Evolutionary conservation across 352 stramenopile genomes (phyloP), one percentile per base, ranked within the genome.

Genomic region (Phytophthora hibernalis): DNA sequence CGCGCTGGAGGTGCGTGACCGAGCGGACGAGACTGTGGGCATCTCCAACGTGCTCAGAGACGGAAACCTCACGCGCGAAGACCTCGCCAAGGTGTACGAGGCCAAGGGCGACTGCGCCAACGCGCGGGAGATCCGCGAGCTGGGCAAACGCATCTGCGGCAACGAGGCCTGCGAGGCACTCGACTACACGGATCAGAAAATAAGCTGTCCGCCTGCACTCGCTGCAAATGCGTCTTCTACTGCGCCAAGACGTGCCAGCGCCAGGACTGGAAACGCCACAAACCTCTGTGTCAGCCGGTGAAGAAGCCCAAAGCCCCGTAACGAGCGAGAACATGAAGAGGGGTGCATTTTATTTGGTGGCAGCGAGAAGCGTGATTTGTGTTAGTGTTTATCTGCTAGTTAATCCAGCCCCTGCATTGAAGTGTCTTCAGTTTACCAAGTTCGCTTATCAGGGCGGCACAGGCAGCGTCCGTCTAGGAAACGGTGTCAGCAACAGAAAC

Each of bases 211-310:
- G 70, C 51, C 10, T 93, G 84, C 26, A 73, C 62, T n/a, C 82
- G 77, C 37, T 93, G 84, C 67, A 87, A 82, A 50, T 83, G 80
- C 58, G 77, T 91, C 11, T 89, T 85, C 51, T 93, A 93, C 64
- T 93, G 84, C 52, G 56, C 68, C 54, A 89, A 89, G 53, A 58
- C 62, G 20, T 93, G 84, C 30, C 82, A 93, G 58, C 72, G 74
- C 33, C 62, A 77, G 42, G 80, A 93, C 73, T 93, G 84, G 84
- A 88, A 89, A 22, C 82, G 80, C 52, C 83, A 89, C 71, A 79
- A 78, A 38, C 12, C 65, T 15, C 49, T 86, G 6, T 90, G 81
- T 68, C 72, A 83, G 16, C 13, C 12, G 10, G 16, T 43, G 37
- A 43, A 13, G 31, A 38, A 5, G 26, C 26, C 31, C 31, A 16